Conservation (phyloP, 1,284 basidiomycete genomes). For the Ganoderma leucocontextum region DNA sequence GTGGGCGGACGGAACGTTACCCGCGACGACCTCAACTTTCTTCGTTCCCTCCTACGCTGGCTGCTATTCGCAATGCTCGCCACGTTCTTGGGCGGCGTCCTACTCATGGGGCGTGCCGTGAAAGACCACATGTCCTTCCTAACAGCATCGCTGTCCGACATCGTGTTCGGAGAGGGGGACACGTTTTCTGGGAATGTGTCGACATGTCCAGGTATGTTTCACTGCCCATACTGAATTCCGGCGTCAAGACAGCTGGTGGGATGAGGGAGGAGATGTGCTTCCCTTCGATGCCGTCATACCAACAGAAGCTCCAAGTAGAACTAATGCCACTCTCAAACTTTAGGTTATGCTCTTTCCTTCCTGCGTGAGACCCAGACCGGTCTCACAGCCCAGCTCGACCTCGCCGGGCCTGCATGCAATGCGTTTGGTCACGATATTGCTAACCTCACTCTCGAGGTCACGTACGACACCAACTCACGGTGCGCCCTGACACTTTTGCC, state of each 20-base stretch:
- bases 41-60: constrained; percentile 19
- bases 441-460: constrained; percentile 70
- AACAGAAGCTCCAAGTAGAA: not conserved
- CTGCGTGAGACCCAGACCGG: constrained; percentile 58
- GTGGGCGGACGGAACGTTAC: not conserved
- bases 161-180: not conserved
- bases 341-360: constrained; percentile 62
- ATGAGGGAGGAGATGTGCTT: not conserved
- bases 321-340: not conserved
- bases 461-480: constrained; percentile 69
- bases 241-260: not conserved
- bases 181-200: constrained; percentile 31
- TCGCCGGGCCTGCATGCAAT: constrained; percentile 72
- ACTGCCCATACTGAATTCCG: not conserved
- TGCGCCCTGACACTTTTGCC: constrained; percentile 37
- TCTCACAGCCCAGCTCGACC: constrained; percentile 62
- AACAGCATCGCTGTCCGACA: not conserved
- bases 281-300: not conserved
- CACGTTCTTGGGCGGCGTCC: constrained; percentile 20
- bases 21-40: constrained; percentile 11
- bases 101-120: constrained; percentile 19
- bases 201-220: constrained; percentile 29
- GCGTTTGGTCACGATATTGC: constrained; percentile 76
- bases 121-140: constrained; percentile 10
- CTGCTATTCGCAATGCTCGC: constrained; percentile 28